Percentiles rank a stretch among this genome's conserved stretches.
Conservation (phyloP, 441 rosid genomes). For the Gossypium trilobum region DNA sequence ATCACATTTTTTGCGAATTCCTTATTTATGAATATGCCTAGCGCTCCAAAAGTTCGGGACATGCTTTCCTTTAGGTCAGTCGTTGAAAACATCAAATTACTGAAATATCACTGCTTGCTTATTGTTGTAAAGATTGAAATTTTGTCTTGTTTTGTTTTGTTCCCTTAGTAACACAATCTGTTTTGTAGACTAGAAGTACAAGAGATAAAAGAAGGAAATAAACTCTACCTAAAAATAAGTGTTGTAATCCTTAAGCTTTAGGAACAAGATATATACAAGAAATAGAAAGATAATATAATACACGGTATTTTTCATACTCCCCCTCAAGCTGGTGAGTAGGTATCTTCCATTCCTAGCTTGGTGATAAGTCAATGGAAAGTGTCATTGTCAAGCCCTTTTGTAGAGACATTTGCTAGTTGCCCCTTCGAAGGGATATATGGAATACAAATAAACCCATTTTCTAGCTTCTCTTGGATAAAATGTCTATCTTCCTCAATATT, state of each 20-base stretch:
- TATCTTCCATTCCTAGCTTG: background rate
- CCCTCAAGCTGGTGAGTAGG: background rate
- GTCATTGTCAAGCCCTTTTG: background rate
- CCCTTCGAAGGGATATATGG: no score
- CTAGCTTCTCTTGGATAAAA: no score
- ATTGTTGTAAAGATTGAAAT: background rate
- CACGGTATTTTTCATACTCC: background rate
- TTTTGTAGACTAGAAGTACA: background rate
- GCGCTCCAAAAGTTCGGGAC: conserved; percentile 81
- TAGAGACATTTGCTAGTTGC: no score
- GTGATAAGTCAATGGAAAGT: background rate
- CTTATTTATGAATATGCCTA: conserved; percentile 85
- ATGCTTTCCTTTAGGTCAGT: conserved; percentile 87
- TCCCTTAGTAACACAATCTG: background rate
- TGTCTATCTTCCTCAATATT: background rate
- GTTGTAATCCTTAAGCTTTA: background rate
- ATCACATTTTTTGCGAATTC: conserved; percentile 96
- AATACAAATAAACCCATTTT: no score
- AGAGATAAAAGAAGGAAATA: background rate
- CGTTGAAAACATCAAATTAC: background rate
- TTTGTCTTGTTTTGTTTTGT: background rate
- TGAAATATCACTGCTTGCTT: background rate
- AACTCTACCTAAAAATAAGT: background rate
- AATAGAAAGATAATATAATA: background rate
- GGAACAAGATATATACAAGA: background rate